These are phyloP conservation scores for Dictyostelium citrinum DNA, from an alignment of 78 protist genomes.

Conservation along the genomic window DNA sequence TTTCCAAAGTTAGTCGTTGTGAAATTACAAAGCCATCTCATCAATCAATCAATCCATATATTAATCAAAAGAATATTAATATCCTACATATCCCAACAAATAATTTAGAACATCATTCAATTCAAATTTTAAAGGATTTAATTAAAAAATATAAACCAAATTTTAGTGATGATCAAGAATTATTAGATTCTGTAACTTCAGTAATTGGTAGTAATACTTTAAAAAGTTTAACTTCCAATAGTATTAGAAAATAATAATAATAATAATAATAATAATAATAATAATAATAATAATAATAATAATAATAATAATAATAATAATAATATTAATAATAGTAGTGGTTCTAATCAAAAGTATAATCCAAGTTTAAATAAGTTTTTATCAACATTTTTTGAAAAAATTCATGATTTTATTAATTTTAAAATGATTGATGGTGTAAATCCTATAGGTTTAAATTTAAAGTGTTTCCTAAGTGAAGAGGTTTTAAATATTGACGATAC, in stretches of 20 bases:
- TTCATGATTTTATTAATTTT: neutral
- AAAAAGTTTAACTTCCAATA: neutral
- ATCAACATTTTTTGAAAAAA: neutral
- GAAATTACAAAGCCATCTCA: neutral
- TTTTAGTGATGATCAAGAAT: neutral
- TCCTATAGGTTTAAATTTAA: neutral
- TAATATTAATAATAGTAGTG: neutral
- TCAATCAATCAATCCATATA: neutral
- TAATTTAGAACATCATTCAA: neutral
- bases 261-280: neutral
- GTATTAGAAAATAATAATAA: no score
- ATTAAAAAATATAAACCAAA: neutral
- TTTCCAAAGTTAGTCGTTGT: neutral
- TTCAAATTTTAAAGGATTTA: neutral
- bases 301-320: no score
- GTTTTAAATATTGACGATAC: neutral
- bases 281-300: neutral
- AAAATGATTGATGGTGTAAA: neutral
- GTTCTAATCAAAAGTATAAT: neutral
- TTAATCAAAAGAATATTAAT: neutral
- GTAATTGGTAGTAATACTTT: neutral
- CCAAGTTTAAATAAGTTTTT: neutral
- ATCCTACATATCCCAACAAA: neutral
- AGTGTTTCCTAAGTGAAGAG: neutral
- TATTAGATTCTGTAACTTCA: neutral